These are phyloP conservation scores for Vigna mungo DNA, from an alignment of 306 rosid genomes.

Conservation along the genomic window DNA sequence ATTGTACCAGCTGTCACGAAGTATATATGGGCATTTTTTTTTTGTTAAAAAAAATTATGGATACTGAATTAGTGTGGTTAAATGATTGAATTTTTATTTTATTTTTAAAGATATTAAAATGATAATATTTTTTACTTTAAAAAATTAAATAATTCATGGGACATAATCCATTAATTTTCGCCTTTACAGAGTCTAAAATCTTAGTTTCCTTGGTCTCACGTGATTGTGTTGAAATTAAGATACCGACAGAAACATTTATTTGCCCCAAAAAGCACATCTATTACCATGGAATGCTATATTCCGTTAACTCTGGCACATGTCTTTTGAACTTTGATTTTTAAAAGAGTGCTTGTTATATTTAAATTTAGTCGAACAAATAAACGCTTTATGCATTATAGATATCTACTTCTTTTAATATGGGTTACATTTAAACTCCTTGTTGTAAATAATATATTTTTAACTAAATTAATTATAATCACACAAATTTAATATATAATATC, in stretches of 20 bases:
- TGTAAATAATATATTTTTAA: too few relatives aligned
- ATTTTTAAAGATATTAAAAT: background rate
- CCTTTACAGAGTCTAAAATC: background rate
- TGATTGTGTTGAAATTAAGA: constrained; percentile 30
- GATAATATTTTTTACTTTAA: too few relatives aligned
- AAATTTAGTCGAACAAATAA: too few relatives aligned
- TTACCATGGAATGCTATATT: background rate
- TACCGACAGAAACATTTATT: constrained; percentile 7
- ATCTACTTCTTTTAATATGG: too few relatives aligned
- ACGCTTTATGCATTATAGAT: too few relatives aligned
- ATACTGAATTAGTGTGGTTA: background rate
- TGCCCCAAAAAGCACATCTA: background rate
- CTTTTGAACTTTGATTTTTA: background rate
- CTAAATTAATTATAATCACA: too few relatives aligned
- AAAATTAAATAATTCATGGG: background rate
- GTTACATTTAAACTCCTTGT: too few relatives aligned
- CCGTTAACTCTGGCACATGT: background rate
- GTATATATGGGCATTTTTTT: background rate
- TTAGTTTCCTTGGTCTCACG: background rate
- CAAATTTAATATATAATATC: too few relatives aligned
- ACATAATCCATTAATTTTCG: background rate
- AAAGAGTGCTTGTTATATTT: too few relatives aligned
- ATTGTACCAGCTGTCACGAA: background rate
- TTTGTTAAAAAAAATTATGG: too few relatives aligned
- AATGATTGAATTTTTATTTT: background rate